Percentiles rank a stretch among this genome's conserved stretches.
Conservation (phyloP, 371 early-diverging fungal species). For the Basidiobolus meristosporus region DNA sequence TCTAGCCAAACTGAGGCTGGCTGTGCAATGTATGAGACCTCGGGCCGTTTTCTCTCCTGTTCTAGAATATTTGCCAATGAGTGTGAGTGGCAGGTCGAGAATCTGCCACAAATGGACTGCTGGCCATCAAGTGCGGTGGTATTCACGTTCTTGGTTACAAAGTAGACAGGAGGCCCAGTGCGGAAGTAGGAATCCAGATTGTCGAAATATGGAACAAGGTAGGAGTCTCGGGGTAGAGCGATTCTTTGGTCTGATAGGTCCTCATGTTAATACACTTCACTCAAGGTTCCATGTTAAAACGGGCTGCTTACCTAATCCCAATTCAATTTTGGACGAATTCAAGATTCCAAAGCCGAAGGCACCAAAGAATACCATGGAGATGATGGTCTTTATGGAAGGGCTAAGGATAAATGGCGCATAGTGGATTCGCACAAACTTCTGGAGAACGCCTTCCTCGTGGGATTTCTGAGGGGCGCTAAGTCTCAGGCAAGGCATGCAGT, state of each 20-base stretch:
- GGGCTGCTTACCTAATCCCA: constrained; percentile 20
- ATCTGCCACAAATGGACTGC: constrained; percentile 38
- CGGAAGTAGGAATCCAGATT: constrained; percentile 38
- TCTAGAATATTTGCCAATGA: constrained; percentile 44
- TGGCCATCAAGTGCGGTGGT: constrained; percentile 23
- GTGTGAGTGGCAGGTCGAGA: constrained; percentile 25
- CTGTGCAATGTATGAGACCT: constrained; percentile 40
- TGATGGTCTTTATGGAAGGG: constrained; percentile 17
- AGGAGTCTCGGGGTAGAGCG: constrained; percentile 48
- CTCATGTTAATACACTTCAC: not conserved
- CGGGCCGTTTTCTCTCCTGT: constrained; percentile 40
- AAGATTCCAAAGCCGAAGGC: constrained; percentile 24
- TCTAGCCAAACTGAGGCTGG: constrained; percentile 55
- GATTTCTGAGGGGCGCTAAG: constrained; percentile 23
- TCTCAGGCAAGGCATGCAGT: constrained; percentile 41
- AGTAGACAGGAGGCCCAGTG: constrained; percentile 59
- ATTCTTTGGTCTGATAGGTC: constrained; percentile 29
- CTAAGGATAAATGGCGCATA: constrained; percentile 34
- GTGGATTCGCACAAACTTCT: constrained; percentile 19
- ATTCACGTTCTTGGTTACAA: constrained; percentile 36
- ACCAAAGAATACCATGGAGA: constrained; percentile 29
- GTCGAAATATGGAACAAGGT: constrained; percentile 48
- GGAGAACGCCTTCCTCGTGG: constrained; percentile 28
- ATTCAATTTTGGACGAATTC: constrained; percentile 23
- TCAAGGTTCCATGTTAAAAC: not conserved